Base-by-base conservation (phyloP, 176 grass and related monocot species). In the Alopecurus myosuroides region DNA sequence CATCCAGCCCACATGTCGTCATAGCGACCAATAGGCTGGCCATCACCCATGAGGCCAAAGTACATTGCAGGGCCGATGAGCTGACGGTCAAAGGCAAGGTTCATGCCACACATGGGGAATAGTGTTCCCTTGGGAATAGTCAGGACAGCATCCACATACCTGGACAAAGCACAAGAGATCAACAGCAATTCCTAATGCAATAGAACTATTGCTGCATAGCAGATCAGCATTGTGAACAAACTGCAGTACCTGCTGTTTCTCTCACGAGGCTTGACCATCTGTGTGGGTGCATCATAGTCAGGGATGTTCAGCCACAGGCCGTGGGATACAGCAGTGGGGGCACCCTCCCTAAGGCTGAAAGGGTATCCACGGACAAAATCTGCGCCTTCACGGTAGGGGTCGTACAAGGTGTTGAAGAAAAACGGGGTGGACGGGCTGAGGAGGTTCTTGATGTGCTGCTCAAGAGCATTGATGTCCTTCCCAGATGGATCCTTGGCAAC, bases 281-380 rank as follows among this genome's bases (percentile, higher is more conserved):
- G 95, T 3, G 92, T 97, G 44, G 92, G 95, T 53, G 95, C 95
- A 91, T 97, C 95, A 63, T 97, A 97, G 85, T 97, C 95, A 76
- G 95, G 95, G 76, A 97, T 93, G 85, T 97, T 97, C 31, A 97
- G 90, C 95, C 95, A 97, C 35, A 97, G 82, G 42, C 95, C 92
- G 2, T 97, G 95, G 42, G 95, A 97, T 33, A 94, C 86, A 15
- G 95, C 95, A 20, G 95, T 97, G 50, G 77, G 80, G 36, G 61
- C 80, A 72, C 92, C 95, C 29, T 97, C 95, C 62, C 92, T 92
- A 14, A 97, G 88, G 87, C 88, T 91, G 90, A 97, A 97, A 71
- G 95, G 95, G 64, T 97, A 97, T 0, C 95, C 95, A 84, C 92
- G 90, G 37, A 97, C 95, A 90, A 94, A 97, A 70, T 97, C 92